Evolutionary conservation across 2,329 filamentous ascomycete genomes (phyloP), one percentile per base, ranked within the genome.

Genomic region (Ophiostoma sp.): DNA sequence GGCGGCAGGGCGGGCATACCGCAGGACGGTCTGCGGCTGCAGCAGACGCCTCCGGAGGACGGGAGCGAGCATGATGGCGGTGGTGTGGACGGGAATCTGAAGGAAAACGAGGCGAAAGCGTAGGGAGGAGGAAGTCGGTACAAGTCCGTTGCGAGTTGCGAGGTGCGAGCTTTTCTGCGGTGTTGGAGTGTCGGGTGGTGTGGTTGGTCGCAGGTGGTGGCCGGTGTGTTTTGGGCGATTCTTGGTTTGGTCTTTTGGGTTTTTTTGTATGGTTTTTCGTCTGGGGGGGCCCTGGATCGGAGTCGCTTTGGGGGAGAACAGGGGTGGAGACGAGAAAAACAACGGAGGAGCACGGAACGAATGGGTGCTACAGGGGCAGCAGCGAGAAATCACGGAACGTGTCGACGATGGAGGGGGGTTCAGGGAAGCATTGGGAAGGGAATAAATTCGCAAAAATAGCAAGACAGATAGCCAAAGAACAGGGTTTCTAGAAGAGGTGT

Each of bases 21-120:
- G 81, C 76, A 84, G 78, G 75, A 82, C 77, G 74, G 79, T 78
- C 72, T 78, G 77, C 74, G 82, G 80, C 73, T 83, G 80, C 76
- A 88, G 81, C 76, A 81, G 81, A 76, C 85, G 85, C 84, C 86
- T 85, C 81, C 86, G 82, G 75, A 88, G 81, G 74, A 85, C 84
- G 74, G 85, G 84, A 78, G 84, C 83, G 79, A 88, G 83, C 86
- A 89, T 89, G 72, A 74, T 81, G 77, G 73, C 64, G 69, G 69
- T 68, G 18, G 7, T 66, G 65, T 65, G 66, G 63, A 63, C 44
- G 63, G 71, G 67, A 69, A 70, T 60, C 65, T 27, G 67, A 66
- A 47, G 66, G 64, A 41, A 64, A 49, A 44, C 40, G 49, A 38
- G 52, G n/a, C 36, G 66, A 38, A 67, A 47, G 36, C 44, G 47